A percentile compares a stretch with the other conserved stretches of the same genome.
Evolutionary conservation across 257 asterid genomes (phyloP).

Genomic region (Salvia miltiorrhiza): DNA sequence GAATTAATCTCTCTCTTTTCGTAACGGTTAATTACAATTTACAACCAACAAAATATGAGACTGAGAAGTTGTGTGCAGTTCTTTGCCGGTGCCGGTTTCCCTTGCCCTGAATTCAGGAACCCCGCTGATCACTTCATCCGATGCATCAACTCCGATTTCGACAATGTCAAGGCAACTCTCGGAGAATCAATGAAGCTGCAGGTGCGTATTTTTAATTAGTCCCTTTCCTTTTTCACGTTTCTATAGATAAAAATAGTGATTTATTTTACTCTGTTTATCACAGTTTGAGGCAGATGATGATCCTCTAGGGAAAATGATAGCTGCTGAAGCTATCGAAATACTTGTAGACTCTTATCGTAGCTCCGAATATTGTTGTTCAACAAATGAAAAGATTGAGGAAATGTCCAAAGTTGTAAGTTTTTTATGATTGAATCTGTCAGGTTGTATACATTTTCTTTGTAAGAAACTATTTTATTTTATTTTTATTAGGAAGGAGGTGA

Average conservation of each 20-base stretch:
- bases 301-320: conserved; percentile 71
- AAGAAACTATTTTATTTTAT: not conserved
- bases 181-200: conserved; percentile 75
- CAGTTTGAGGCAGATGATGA: conserved; percentile 79
- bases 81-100: conserved; percentile 85
- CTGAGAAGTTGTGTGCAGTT: conserved; percentile 42
- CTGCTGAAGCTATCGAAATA: conserved; percentile 70
- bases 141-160: conserved; percentile 89
- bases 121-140: conserved; percentile 92
- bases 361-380: conserved; percentile 45
- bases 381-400: conserved; percentile 71
- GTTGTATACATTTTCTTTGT: not conserved
- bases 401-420: conserved; percentile 76
- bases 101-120: conserved; percentile 79
- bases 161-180: conserved; percentile 81
- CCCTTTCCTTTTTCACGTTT: not conserved
- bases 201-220: conserved; percentile 36
- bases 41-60: no score
- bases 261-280: no score
- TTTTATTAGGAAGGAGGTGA: conserved; percentile 69
- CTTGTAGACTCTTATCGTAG: conserved; percentile 53
- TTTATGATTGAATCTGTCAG: no score
- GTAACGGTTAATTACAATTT: no score
- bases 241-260: not conserved
- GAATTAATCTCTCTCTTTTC: not conserved